Conservation (phyloP, 768 basidiomycete species). For the Cubamyces sp. region DNA sequence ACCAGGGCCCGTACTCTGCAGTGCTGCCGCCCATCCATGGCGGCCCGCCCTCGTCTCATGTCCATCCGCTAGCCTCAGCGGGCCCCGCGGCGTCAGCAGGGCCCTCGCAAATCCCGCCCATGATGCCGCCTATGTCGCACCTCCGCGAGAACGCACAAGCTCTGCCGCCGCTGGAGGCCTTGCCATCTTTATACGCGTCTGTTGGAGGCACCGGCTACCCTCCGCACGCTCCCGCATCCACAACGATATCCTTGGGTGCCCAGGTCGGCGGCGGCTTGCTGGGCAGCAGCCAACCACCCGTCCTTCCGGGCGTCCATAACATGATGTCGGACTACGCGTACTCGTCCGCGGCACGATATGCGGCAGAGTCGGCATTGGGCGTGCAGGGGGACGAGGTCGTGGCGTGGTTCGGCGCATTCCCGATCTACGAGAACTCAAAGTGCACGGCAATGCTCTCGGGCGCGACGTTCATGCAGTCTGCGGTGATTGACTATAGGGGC, state of each 20-base stretch:
- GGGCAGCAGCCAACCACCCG: neutral
- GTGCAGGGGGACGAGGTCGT: conserved; percentile 40
- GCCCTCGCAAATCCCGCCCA: neutral
- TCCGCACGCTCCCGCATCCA: too few relatives aligned
- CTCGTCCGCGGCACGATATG: neutral
- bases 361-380: too few relatives aligned
- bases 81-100: too few relatives aligned
- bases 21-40: neutral
- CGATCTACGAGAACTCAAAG: conserved; percentile 54
- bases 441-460: conserved; percentile 60
- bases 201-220: too few relatives aligned
- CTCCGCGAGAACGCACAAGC: neutral
- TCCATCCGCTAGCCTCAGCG: too few relatives aligned
- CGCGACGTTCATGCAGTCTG: conserved; percentile 48
- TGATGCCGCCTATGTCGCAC: neutral
- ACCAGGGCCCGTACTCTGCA: neutral
- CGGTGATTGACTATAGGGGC: conserved; percentile 45
- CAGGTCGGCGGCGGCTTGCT: neutral
- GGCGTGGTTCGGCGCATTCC: conserved; percentile 44
- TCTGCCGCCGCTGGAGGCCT: neutral
- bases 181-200: neutral
- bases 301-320: neutral
- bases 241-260: neutral
- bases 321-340: neutral
- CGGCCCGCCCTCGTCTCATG: neutral